Evolutionary conservation across 495 filamentous ascomycete genomes (phyloP), one percentile per base, ranked within the genome.

Genomic region (Bombardia bombarda): DNA sequence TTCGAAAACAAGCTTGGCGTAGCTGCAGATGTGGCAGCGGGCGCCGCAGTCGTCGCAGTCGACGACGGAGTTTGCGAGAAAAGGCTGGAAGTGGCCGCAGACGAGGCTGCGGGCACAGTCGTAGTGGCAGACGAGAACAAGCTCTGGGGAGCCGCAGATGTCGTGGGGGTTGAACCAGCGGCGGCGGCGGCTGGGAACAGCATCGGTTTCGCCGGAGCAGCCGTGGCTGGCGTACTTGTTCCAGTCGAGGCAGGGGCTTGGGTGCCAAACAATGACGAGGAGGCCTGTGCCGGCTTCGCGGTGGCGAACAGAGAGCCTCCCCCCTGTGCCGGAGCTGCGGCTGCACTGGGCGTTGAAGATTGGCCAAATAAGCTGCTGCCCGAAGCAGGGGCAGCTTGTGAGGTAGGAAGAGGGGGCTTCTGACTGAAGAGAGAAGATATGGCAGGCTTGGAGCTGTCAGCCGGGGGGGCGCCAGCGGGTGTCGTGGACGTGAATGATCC

Each of bases 251-350:
- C 33, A 16, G 47, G 26, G 21, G 42, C 12, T 17, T 54, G 38
- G 7, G 32, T 32, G 2, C 41, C 41, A 31, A 76, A 75, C 25
- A 75, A 21, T 3, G 38, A 40, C 21, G 59, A 51, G 14, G 61
- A 55, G 20, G 56, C 40, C 38, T 30, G 24, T 9, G 38, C 23
- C 7, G 42, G 42, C 22, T 50, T 43, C 4, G 42, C 8, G 31
- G n/a, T n/a, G n/a, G 12, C 32, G 6, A 42, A 43, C 1, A 43
- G 34, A 18, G 46, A n/a, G 6, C 25, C 34, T 25, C 14, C 20
- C 17, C 23, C 12, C 17, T 17, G n/a, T 26, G 43, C 32, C 1
- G 46, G 47, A 14, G 41, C 22, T 7, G 52, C 20, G 8, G 49
- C 13, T 17, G 31, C 14, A 32, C 43, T 22, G 17, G 50, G 32